Conservation (phyloP, 306 rosid species). For the Malus sieversii region DNA sequence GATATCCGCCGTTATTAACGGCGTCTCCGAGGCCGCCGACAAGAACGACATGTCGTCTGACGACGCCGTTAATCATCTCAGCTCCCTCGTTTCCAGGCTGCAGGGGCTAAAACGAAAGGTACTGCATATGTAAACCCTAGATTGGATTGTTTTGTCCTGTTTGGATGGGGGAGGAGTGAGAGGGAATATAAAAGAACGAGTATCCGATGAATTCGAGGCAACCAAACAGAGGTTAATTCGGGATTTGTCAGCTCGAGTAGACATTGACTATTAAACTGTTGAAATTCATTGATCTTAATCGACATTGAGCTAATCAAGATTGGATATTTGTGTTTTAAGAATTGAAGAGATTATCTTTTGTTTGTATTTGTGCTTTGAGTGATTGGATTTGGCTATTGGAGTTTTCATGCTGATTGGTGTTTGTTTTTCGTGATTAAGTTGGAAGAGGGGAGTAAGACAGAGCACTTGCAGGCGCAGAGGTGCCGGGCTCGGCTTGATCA, state of each 20-base stretch:
- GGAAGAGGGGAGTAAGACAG: conserved; percentile 78
- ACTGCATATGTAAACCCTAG: conserved; percentile 2
- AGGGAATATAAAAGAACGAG: neutral
- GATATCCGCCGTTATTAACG: conserved; percentile 62
- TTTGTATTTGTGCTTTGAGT: neutral
- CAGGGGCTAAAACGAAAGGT: conserved; percentile 94
- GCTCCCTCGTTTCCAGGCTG: conserved; percentile 71
- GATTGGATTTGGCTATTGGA: neutral
- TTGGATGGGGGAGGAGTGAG: neutral
- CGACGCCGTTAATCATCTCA: conserved; percentile 69
- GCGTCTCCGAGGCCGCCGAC: conserved; percentile 50
- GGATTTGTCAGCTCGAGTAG: neutral
- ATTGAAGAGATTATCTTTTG: neutral
- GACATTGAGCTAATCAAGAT: neutral
- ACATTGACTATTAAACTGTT: neutral
- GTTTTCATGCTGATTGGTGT: neutral
- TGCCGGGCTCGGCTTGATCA: conserved; percentile 73
- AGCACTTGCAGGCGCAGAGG: conserved; percentile 81
- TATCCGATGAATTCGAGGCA: neutral
- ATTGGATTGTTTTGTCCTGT: conserved; percentile 5
- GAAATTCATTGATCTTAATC: conserved; percentile 1
- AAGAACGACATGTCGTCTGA: conserved; percentile 35
- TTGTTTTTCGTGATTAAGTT: conserved; percentile 33
- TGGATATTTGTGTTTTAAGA: neutral
- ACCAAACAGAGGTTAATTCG: neutral